Evolutionary conservation across 2,329 filamentous ascomycete species (phyloP).

Genomic region (Aureobasidium sp.): DNA sequence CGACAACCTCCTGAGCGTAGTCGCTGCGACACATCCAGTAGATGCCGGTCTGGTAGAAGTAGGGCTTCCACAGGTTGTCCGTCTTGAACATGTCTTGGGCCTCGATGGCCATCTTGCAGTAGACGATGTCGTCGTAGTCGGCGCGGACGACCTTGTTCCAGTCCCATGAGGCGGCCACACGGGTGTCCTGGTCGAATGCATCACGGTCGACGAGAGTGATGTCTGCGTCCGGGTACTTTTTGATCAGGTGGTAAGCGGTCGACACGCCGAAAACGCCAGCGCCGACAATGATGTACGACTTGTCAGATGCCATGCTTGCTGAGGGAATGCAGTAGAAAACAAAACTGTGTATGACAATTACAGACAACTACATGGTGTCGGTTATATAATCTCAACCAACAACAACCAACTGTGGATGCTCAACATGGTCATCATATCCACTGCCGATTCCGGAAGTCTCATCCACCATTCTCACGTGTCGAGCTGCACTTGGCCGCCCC

Average conservation of each 20-base stretch:
- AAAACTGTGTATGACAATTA: neutral
- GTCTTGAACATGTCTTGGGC: constrained; percentile 55
- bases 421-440: constrained; percentile 14
- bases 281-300: constrained; percentile 30
- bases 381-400: neutral
- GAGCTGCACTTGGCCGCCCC: neutral
- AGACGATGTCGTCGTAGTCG: constrained; percentile 59
- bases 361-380: constrained; percentile 10
- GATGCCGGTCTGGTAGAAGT: constrained; percentile 48
- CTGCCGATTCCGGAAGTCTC: constrained; percentile 11
- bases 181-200: constrained; percentile 27
- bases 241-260: constrained; percentile 34
- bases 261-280: constrained; percentile 36
- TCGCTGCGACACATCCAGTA: constrained; percentile 42
- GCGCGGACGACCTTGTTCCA: constrained; percentile 67
- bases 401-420: neutral
- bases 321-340: neutral
- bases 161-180: constrained; percentile 59
- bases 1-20: constrained; percentile 43
- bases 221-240: constrained; percentile 35
- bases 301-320: constrained; percentile 7
- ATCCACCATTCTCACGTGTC: constrained; percentile 8
- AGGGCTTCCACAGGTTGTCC: constrained; percentile 50
- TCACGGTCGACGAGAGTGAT: constrained; percentile 36
- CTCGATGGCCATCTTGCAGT: constrained; percentile 59